Evolutionary conservation across 768 basidiomycete genomes (phyloP), one percentile per base, ranked within the genome.

Genomic region (Leccinum broughii): DNA sequence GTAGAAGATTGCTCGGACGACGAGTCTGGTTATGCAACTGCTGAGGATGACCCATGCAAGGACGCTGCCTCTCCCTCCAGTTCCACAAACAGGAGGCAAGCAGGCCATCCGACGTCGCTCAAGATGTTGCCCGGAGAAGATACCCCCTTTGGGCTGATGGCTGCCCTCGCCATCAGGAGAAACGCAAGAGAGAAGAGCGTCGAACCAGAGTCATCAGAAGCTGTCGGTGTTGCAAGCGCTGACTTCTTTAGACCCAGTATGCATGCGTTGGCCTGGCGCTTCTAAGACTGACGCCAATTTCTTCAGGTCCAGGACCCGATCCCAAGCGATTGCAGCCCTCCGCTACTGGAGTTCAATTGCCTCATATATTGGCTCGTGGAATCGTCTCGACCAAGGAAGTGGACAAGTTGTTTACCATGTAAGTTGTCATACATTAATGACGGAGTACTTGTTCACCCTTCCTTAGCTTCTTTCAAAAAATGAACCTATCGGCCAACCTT

Each of bases 401-500:
- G 0, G 89, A 92, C 63, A 79, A 82, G 55, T 76, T 93, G 30
- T 92, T 92, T 75, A 77, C 81, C 66, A 89, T 90, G 88, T 89
- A 62, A 52, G 83, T 63, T 30, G 26, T 6, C 49, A 48, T 59
- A 17, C 51, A 35, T 26, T 26, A 10, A n/a, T 6, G 13, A 15
- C 24, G 35, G 14, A 49, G 14, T 50, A 32, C n/a, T 53, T 52
- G 28, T 55, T 49, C 54, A 66, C 58, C 6, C 46, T 30, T 58
- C 59, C 10, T 57, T 66, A 91, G 89, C 58, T 92, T 85, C 71
- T 92, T 89, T 65, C 84, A 88, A 54, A 81, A 83, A 64, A 91
- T 93, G 83, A 93, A 93, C 66, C 76, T 84, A 8, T 92, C 90
- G 0, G 76, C 92, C 20, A 93, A 88, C 3, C 71, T 96, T 26